phyloP scores from a whole-genome alignment of 495 filamentous ascomycete species.

The Neurospora cerealis region DNA sequence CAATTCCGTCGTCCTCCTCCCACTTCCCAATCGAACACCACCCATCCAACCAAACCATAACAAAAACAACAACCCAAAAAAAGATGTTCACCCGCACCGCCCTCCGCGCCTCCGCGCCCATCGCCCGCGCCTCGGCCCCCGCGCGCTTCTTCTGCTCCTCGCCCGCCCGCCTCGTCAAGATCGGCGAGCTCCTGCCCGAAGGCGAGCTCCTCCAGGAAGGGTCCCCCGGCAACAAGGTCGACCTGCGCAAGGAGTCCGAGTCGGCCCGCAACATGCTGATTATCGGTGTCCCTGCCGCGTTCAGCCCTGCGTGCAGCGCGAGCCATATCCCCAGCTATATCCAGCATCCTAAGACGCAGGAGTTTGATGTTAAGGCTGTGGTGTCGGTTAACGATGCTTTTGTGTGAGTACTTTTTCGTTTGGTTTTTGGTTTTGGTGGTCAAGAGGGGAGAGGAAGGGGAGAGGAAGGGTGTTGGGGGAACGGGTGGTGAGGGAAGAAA shows the following conservation, averaged over 20 bases:
- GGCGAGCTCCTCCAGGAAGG: conserved; percentile 51
- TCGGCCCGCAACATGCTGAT: conserved; percentile 59
- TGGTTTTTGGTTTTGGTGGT: background rate
- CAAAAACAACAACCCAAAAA: background rate
- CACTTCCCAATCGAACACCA: background rate
- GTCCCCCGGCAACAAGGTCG: conserved; percentile 73
- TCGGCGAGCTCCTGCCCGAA: conserved; percentile 53
- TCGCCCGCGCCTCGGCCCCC: conserved; percentile 1
- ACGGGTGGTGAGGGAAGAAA: background rate
- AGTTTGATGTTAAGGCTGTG: conserved; percentile 73
- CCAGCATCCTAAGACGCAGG: conserved; percentile 58
- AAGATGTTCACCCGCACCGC: conserved; percentile 2
- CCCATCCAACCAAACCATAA: background rate
- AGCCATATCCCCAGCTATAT: conserved; percentile 78
- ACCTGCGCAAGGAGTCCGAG: conserved; percentile 63
- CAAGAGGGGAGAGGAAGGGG: background rate
- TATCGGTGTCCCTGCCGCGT: conserved; percentile 85
- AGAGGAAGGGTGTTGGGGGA: background rate
- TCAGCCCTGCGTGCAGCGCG: conserved; percentile 70
- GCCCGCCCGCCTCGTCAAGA: conserved; percentile 38
- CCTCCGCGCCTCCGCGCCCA: conserved; percentile 4
- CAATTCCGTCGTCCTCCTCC: background rate
- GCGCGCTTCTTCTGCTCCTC: conserved; percentile 44
- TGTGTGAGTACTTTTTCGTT: conserved; percentile 50
- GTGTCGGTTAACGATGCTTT: conserved; percentile 93